Percentiles rank a stretch among this genome's conserved stretches.
Evolutionary conservation across 441 rosid species (phyloP).

Genomic region (Manihot esculenta): DNA sequence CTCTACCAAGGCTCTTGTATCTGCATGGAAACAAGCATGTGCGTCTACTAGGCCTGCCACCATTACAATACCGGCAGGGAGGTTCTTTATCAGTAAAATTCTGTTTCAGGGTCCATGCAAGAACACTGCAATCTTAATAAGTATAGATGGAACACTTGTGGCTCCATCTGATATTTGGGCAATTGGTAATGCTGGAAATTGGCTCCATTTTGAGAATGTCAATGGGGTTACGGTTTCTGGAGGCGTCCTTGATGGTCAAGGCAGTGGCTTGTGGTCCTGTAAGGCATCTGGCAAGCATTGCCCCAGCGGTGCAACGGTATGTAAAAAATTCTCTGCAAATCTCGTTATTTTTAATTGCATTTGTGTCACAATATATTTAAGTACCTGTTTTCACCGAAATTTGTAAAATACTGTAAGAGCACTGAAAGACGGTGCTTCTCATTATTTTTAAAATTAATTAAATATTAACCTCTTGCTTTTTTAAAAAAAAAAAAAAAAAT

Average conservation of each 20-base stretch:
- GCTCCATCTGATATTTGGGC: constrained; percentile 46
- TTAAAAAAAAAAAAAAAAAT: too few species aligned
- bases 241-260: constrained; percentile 53
- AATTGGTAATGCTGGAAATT: constrained; percentile 31
- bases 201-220: constrained; percentile 45
- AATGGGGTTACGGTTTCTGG: constrained; percentile 41
- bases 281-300: constrained; percentile 47
- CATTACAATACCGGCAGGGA: constrained; percentile 48
- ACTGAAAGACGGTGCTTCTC: too few species aligned
- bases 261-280: constrained; percentile 57
- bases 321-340: neutral
- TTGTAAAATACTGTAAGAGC: too few species aligned
- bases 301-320: constrained; percentile 57
- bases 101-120: constrained; percentile 52
- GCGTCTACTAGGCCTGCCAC: constrained; percentile 38
- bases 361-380: too few species aligned
- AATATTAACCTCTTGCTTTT: too few species aligned
- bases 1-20: constrained; percentile 45
- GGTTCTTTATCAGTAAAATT: constrained; percentile 36
- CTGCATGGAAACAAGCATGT: constrained; percentile 57
- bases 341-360: too few species aligned
- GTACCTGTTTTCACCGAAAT: too few species aligned
- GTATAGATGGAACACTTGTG: constrained; percentile 46
- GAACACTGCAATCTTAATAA: constrained; percentile 27
- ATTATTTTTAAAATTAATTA: too few species aligned